Base-by-base conservation (phyloP, 768 basidiomycete genomes). In the Gautieria morchelliformis region DNA sequence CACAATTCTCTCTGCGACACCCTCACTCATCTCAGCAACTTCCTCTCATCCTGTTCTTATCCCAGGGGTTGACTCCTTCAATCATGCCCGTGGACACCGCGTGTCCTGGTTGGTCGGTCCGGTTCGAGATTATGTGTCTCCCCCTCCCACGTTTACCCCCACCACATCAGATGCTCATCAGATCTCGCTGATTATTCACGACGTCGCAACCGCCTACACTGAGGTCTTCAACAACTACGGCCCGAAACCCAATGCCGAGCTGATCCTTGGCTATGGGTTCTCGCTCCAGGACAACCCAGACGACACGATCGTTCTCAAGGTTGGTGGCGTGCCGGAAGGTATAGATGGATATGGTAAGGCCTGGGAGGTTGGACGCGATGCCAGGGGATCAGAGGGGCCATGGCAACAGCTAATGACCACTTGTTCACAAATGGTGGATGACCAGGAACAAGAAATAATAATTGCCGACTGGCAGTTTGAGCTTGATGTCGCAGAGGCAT, bases 211-310 rank as follows among this genome's bases (percentile, higher is more conserved):
- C 1, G 60, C 69, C 1, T 78, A 75, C 15, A 64, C 74, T 24
- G 87, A 93, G 67, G 72, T 94, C 19, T 83, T 85, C 72, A 95
- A 93, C 72, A 95, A 95, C 67, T 96, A 96, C 68, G 94, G 93
- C 0, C 80, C 84, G 0, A 96, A 96, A 67, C 83, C 91, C 0
- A 94, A 95, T 68, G 78, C 89, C 27, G 90, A 94, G 69, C 78
- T 97, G 45, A 81, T 97, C 47, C 77, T 97, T 4, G 92, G 89
- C 5, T 97, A 96, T 65, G 94, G 95, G 1, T 98, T 97, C 70
- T 81, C 88, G 0, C 67, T 94, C 4, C 72, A 78, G 1, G 61
- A 81, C 30, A 96, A 96, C 61, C 87, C 86, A 0, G 89, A 93
- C 64, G 94, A 96, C 65, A 89, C 87, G 0, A 86, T 94, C 63